A percentile compares a stretch with the other conserved stretches of the same genome.
Conservation (phyloP, 2,329 filamentous ascomycete genomes). For the Magnaporthiopsis incrustans region DNA sequence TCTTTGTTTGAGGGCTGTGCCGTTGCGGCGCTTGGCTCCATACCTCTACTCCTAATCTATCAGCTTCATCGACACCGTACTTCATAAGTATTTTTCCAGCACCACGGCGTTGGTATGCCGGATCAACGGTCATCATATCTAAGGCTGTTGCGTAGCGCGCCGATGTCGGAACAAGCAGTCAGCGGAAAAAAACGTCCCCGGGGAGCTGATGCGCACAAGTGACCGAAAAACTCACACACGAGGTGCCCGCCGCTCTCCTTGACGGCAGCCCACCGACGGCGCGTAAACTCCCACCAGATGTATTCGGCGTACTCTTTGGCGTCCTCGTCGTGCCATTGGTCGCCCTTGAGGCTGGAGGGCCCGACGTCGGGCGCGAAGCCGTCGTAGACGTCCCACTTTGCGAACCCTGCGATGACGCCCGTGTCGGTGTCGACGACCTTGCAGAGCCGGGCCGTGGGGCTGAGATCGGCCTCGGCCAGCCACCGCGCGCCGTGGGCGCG, state of each 20-base stretch:
- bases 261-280: constrained; percentile 1
- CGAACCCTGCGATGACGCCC: constrained; percentile 1
- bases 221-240: background rate
- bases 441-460: background rate
- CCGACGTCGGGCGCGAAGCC: background rate
- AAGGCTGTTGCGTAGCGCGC: background rate
- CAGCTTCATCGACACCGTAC: constrained; percentile 4
- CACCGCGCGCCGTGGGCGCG: background rate
- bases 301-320: constrained; percentile 2
- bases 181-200: background rate
- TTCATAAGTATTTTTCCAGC: background rate
- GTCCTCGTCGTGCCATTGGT: constrained; percentile 1
- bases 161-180: background rate
- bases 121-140: constrained; percentile 2
- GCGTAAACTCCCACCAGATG: constrained; percentile 6
- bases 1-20: too few species aligned
- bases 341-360: background rate
- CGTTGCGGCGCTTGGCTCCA: too few species aligned
- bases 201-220: background rate
- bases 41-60: background rate
- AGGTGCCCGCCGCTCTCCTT: background rate
- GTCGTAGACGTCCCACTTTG: constrained; percentile 6
- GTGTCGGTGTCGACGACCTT: constrained; percentile 2
- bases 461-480: background rate
- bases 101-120: background rate